Percentiles rank a stretch among this genome's conserved stretches.
Evolutionary conservation across 441 rosid species (phyloP).

Genomic region (Populus hybrid): DNA sequence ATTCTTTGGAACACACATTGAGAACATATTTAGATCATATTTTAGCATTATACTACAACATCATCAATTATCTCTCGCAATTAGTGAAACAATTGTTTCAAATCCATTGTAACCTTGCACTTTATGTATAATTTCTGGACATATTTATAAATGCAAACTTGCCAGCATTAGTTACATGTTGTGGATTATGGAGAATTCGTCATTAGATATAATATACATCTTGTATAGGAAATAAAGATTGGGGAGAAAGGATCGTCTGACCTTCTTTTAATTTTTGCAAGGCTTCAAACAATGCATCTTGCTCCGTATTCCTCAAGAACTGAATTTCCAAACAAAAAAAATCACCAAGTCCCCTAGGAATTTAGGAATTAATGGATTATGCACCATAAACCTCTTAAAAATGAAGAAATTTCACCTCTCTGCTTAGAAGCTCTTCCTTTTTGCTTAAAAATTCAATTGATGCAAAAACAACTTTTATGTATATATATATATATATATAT

Average conservation of each 20-base stretch:
- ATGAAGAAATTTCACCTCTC: no score
- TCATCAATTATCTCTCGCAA: background rate
- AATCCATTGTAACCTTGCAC: background rate
- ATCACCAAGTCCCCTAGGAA: no score
- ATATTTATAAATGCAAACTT: background rate
- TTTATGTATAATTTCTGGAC: background rate
- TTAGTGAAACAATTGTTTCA: background rate
- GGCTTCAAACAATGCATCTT: conserved; percentile 60
- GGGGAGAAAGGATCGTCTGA: conserved; percentile 14
- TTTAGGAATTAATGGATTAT: background rate
- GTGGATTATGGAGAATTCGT: background rate
- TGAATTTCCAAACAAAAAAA: conserved; percentile 25
- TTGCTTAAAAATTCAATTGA: background rate
- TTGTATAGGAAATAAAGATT: background rate
- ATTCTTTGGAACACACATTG: background rate
- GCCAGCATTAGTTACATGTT: background rate
- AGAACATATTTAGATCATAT: background rate
- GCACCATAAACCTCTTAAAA: background rate
- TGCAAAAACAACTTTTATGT: background rate
- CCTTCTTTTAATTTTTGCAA: conserved; percentile 82
- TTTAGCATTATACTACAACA: background rate
- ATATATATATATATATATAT: background rate
- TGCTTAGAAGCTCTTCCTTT: background rate
- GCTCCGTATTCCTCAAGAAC: conserved; percentile 41
- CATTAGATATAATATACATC: background rate